Conservation (phyloP, 176 grass and related monocot genomes). For the Otatea glauca region DNA sequence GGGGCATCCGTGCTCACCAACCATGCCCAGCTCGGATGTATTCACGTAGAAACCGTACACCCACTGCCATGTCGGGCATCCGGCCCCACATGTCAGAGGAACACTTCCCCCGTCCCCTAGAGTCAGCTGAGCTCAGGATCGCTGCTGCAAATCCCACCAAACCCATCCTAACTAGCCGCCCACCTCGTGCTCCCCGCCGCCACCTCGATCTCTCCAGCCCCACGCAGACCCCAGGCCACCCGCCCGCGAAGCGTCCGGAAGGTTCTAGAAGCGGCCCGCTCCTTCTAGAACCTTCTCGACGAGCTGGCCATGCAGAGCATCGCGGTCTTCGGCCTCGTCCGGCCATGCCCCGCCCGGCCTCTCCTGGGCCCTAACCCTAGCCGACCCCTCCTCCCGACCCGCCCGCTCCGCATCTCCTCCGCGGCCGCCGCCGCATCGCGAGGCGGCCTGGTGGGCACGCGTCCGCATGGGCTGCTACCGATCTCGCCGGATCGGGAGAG, state of each 20-base stretch:
- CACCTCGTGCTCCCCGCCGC: background rate
- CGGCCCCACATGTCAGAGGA: background rate
- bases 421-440: background rate
- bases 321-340: constrained; percentile 49
- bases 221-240: background rate
- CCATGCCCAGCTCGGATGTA: background rate
- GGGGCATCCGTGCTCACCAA: background rate
- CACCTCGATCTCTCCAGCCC: background rate
- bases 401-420: constrained; percentile 24
- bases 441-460: background rate
- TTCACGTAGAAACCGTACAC: too few species aligned
- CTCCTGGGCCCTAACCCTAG: background rate
- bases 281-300: background rate
- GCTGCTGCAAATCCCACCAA: constrained; percentile 4
- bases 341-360: constrained; percentile 43
- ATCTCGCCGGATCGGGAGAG: constrained; percentile 39
- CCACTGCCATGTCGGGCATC: background rate
- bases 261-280: background rate
- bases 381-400: constrained; percentile 1
- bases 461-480: constrained; percentile 42
- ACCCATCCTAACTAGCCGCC: background rate
- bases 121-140: background rate
- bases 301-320: constrained; percentile 49
- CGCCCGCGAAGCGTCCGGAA: background rate
- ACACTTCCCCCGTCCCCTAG: background rate